Base-by-base conservation (phyloP, 2,329 filamentous ascomycete species). In the Fusarium anguioides region DNA sequence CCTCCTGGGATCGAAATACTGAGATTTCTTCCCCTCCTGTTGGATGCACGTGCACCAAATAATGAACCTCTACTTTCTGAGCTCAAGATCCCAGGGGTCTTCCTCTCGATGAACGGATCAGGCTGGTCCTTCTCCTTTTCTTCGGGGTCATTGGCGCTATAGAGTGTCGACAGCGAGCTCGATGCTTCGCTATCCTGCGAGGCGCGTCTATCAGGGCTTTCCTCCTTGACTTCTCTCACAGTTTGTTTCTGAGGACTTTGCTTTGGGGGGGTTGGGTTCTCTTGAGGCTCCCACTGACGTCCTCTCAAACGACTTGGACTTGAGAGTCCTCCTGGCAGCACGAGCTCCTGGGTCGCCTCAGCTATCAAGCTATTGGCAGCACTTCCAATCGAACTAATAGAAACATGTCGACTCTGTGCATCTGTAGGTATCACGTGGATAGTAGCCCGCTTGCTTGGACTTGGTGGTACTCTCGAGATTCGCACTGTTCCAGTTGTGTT, bases 161-260 rank as follows among this genome's bases (percentile, higher is more conserved):
- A 86, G 7, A 88, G 73, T 0, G 86, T 88, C 6, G 86, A 88
- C 7, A 88, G 76, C 4, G 84, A 82, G 36, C 84, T 87, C 0
- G 84, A 86, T 15, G 79, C 75, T 10, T 83, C 78, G 62, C 82
- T 86, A 6, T 79, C 76, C 6, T 73, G 56, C 0, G 81, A 83
- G 6, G 49, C 56, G n/a, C 72, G 74, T 54, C 74, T 63, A 17
- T 69, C 58, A 0, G 65, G 58, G 14, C 64, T 62, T n/a, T 71
- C 48, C 42, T 71, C 58, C 40, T 70, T 62, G 17, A 39, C 29
- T 57, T 15, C 11, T 65, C 54, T 7, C 45, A 42, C 5, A 49
- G 42, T 26, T 11, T 61, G 11, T 15, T 65, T 65, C 8, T 54
- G 46, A 6, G 50, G 36, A 1, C 27, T 42, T 23, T 61, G 45